A percentile compares a stretch with the other conserved stretches of the same genome.
These are phyloP conservation scores for Chenopodium berlandieri DNA, from an alignment of 148 eudicot genomes.

Conservation along the genomic window DNA sequence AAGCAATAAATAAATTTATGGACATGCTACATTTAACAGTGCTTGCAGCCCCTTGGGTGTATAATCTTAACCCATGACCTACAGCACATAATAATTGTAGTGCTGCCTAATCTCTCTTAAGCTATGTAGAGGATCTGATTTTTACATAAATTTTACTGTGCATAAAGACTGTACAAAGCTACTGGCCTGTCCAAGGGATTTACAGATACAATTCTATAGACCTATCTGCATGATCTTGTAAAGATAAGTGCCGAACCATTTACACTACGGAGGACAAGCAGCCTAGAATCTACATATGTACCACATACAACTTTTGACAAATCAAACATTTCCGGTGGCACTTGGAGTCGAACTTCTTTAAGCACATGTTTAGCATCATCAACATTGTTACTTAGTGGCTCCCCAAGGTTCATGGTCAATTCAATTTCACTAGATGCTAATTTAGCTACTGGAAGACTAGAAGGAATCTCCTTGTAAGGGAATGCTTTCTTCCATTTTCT, in stretches of 20 bases:
- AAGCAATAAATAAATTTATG: too few relatives aligned
- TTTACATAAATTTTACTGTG: not conserved
- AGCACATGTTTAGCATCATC: conserved; percentile 48
- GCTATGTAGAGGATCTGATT: not conserved
- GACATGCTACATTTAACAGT: too few relatives aligned
- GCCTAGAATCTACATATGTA: conserved; percentile 78
- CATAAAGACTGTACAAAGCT: not conserved
- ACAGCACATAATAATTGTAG: too few relatives aligned
- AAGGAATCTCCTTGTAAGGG: conserved; percentile 74
- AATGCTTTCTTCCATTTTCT: conserved; percentile 75
- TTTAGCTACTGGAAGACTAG: conserved; percentile 84
- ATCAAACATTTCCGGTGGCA: conserved; percentile 94
- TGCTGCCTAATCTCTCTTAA: too few relatives aligned
- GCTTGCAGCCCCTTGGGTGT: too few relatives aligned
- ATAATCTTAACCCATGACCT: too few relatives aligned
- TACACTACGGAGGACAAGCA: conserved; percentile 71
- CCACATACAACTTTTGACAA: conserved; percentile 84
- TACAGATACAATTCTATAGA: conserved; percentile 1
- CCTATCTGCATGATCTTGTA: conserved; percentile 51
- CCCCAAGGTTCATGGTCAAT: conserved; percentile 48
- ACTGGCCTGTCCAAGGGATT: not conserved
- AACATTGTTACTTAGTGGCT: conserved; percentile 45
- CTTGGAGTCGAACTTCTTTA: conserved; percentile 61
- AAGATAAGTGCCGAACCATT: conserved; percentile 86
- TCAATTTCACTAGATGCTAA: conserved; percentile 57